phyloP scores from a whole-genome alignment of 2,329 filamentous ascomycete species.

The Diaporthe vexans region DNA sequence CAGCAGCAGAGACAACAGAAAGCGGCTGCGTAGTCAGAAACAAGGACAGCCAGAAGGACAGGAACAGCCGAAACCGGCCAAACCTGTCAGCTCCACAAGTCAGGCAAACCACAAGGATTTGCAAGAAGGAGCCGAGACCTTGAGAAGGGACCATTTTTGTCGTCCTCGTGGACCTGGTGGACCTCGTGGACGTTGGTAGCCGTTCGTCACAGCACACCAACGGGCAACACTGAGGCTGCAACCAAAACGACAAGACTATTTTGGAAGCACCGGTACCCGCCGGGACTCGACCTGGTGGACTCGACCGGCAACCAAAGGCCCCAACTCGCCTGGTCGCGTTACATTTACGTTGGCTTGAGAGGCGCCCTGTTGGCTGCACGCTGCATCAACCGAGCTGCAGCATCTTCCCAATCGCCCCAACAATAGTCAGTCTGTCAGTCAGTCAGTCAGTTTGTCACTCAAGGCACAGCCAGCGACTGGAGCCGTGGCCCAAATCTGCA shows the following conservation, averaged over 20 bases:
- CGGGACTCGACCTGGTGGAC: conserved; percentile 20
- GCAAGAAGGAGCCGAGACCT: neutral
- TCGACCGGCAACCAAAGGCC: conserved; percentile 2
- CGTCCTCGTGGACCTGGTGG: neutral
- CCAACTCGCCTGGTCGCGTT: neutral
- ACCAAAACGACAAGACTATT: too few species aligned
- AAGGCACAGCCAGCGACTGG: too few species aligned
- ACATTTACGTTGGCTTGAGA: conserved; percentile 26
- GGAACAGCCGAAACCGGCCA: conserved; percentile 1
- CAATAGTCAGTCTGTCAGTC: too few species aligned
- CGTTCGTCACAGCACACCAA: neutral
- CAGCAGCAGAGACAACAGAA: conserved; percentile 8
- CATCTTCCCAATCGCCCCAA: too few species aligned
- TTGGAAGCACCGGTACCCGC: conserved; percentile 21
- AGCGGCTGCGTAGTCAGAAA: conserved; percentile 7
- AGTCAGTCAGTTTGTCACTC: too few species aligned
- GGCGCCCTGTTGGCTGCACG: conserved; percentile 13
- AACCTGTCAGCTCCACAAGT: neutral
- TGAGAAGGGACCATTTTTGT: neutral
- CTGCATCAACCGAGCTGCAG: conserved; percentile 12
- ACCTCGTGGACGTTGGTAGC: neutral
- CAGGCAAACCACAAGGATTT: conserved; percentile 10
- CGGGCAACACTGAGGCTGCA: too few species aligned
- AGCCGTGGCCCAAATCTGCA: too few species aligned
- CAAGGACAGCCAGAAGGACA: neutral